A percentile compares a stretch with the other conserved stretches of the same genome.
phyloP scores from a whole-genome alignment of 208 protist genomes.

The Leptomonas seymouri region DNA sequence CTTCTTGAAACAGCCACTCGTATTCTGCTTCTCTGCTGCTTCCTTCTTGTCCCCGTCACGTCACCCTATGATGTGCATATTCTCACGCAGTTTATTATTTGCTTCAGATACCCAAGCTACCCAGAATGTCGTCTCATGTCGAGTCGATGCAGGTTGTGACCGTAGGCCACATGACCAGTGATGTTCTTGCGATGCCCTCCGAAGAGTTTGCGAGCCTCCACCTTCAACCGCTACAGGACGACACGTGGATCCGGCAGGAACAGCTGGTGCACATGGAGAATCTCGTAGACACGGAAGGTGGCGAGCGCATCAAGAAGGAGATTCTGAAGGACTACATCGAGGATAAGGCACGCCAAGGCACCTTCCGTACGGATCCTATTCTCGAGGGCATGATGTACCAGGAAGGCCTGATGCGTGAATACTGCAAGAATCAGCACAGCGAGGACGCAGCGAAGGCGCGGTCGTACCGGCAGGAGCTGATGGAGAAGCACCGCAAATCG shows the following conservation, averaged over 20 bases:
- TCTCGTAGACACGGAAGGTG: conserved; percentile 54
- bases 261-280: conserved; percentile 77
- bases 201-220: conserved; percentile 71
- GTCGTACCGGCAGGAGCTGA: conserved; percentile 52
- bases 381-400: conserved; percentile 85
- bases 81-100: too few relatives aligned
- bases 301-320: conserved; percentile 72
- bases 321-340: conserved; percentile 73
- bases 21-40: too few relatives aligned
- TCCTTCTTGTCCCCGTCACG: too few relatives aligned
- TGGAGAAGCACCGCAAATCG: conserved; percentile 50
- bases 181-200: conserved; percentile 56
- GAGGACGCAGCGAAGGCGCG: conserved; percentile 50
- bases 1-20: too few relatives aligned
- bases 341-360: conserved; percentile 29
- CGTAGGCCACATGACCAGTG: background rate
- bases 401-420: conserved; percentile 79
- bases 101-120: background rate
- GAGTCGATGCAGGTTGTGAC: conserved; percentile 11
- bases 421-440: conserved; percentile 43
- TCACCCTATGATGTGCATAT: too few relatives aligned
- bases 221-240: conserved; percentile 80
- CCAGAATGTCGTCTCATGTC: background rate
- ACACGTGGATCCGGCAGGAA: conserved; percentile 81
- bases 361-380: conserved; percentile 52